A percentile compares a stretch with the other conserved stretches of the same genome.
These are phyloP conservation scores for Dentipellis sp. DNA, from an alignment of 768 basidiomycete genomes.

Conservation along the genomic window DNA sequence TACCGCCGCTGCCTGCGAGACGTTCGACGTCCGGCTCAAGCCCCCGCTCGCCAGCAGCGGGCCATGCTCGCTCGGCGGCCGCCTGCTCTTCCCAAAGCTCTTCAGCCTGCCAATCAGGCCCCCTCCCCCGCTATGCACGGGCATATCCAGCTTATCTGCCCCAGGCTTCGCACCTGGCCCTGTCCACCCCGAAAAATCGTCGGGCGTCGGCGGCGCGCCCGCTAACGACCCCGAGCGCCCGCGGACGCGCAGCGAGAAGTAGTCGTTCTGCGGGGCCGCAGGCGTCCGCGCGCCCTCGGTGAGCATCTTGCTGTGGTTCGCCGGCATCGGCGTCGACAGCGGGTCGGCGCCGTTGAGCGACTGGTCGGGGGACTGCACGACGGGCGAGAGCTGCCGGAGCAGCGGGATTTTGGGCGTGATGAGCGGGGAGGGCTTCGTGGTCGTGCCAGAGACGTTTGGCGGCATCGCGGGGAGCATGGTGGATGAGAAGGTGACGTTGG, in stretches of 20 bases:
- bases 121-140: conserved; percentile 22
- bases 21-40: neutral
- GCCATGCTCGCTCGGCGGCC: conserved; percentile 21
- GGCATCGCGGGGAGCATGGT: conserved; percentile 58
- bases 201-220: conserved; percentile 28
- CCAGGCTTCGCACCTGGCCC: conserved; percentile 13
- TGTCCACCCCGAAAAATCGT: conserved; percentile 38
- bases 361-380: neutral
- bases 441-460: conserved; percentile 35
- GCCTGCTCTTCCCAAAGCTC: conserved; percentile 56
- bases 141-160: neutral
- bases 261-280: conserved; percentile 31
- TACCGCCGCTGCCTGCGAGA: neutral
- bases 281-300: too few relatives aligned
- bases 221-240: conserved; percentile 35
- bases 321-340: too few relatives aligned
- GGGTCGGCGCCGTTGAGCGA: neutral
- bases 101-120: conserved; percentile 77
- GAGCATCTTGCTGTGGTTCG: too few relatives aligned
- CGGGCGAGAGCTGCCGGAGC: conserved; percentile 16
- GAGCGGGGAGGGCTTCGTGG: conserved; percentile 35
- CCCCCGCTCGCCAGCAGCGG: conserved; percentile 5
- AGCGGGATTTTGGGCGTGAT: conserved; percentile 52
- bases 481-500: conserved; percentile 42
- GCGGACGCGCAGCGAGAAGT: conserved; percentile 39